Conservation (phyloP, 2,329 filamentous ascomycete genomes). For the Coniochaeta sp. region DNA sequence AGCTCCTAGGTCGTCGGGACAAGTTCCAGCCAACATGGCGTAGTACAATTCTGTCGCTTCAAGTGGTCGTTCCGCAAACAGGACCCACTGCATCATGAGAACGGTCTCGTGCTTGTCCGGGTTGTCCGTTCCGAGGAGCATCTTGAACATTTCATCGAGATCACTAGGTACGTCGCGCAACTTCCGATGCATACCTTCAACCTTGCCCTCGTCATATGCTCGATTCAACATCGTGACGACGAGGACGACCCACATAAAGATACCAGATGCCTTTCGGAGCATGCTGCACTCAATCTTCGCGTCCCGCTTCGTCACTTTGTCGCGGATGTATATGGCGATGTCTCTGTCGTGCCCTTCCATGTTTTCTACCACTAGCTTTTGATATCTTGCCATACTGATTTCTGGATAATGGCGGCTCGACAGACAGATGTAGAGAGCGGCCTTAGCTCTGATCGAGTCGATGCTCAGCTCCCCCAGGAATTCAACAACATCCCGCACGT, state of each 20-base stretch:
- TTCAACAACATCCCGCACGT: background rate
- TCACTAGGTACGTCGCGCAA: slow-evolving; percentile 26
- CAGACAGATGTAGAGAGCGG: slow-evolving; percentile 27
- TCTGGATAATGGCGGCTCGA: slow-evolving; percentile 39
- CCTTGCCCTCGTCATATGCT: slow-evolving; percentile 20
- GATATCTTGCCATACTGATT: slow-evolving; percentile 20
- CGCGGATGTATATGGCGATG: background rate
- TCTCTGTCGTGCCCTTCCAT: slow-evolving; percentile 5
- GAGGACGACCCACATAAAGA: slow-evolving; percentile 34
- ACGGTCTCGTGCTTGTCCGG: slow-evolving; percentile 29
- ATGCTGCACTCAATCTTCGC: slow-evolving; percentile 12
- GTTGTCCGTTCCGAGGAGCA: slow-evolving; percentile 39
- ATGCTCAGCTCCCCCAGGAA: background rate
- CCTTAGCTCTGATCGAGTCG: background rate
- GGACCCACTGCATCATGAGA: slow-evolving; percentile 43
- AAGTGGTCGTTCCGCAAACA: slow-evolving; percentile 29
- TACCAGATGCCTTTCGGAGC: slow-evolving; percentile 24
- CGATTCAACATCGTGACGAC: slow-evolving; percentile 27
- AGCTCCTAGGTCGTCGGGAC: slow-evolving; percentile 20
- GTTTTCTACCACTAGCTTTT: slow-evolving; percentile 22
- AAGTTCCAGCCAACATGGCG: background rate
- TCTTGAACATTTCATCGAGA: slow-evolving; percentile 38
- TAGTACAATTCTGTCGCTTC: background rate
- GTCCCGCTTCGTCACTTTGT: slow-evolving; percentile 6
- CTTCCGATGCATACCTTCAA: slow-evolving; percentile 15